phyloP scores from a whole-genome alignment of 163 green algal genomes.

The Chloroidium sp. region DNA sequence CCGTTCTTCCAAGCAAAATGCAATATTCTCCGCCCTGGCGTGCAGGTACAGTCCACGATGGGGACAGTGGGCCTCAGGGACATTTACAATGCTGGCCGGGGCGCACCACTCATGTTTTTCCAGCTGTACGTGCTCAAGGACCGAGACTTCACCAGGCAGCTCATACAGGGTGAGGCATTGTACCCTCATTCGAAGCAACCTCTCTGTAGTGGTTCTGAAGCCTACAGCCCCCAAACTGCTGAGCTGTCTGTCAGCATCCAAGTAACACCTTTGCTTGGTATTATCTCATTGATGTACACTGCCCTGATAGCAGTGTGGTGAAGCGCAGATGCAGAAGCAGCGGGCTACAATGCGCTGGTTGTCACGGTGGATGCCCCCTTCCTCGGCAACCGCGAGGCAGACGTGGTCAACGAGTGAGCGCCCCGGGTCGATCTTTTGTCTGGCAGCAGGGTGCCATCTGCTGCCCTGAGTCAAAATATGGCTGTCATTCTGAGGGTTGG shows the following conservation, averaged over 20 bases:
- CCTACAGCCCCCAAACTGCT: neutral
- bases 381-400: constrained; percentile 62
- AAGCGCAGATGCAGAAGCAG: constrained; percentile 48
- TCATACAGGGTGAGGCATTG: constrained; percentile 16
- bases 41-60: constrained; percentile 78
- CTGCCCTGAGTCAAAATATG: no score
- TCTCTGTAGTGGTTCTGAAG: neutral
- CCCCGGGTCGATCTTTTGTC: constrained; percentile 4
- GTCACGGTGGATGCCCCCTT: constrained; percentile 84
- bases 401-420: constrained; percentile 64
- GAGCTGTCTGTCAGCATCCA: neutral
- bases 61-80: constrained; percentile 63
- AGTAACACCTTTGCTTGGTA: neutral
- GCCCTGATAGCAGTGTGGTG: neutral
- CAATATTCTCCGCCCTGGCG: neutral
- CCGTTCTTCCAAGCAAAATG: no score
- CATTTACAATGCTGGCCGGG: constrained; percentile 36
- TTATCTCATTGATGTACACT: neutral
- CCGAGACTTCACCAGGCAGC: constrained; percentile 25
- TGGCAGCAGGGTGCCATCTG: no score
- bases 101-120: constrained; percentile 50
- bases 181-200: neutral
- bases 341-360: constrained; percentile 79
- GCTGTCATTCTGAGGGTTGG: no score
- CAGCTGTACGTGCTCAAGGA: constrained; percentile 81